Evolutionary conservation across 2,329 filamentous ascomycete species (phyloP).

Genomic region (Epichloe sp.): DNA sequence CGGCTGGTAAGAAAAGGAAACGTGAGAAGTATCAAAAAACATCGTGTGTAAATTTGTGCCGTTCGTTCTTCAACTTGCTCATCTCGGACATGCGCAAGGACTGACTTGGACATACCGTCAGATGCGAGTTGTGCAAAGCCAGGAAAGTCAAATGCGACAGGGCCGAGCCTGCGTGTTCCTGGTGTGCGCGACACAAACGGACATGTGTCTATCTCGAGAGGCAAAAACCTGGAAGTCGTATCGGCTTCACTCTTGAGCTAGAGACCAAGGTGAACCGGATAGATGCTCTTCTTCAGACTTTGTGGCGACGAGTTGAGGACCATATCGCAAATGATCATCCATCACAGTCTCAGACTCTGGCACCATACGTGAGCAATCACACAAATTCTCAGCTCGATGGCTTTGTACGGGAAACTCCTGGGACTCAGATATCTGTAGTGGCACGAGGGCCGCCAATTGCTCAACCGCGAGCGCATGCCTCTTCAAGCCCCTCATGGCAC

Average conservation of each 20-base stretch:
- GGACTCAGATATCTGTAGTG: constrained; percentile 11
- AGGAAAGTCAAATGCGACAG: constrained; percentile 37
- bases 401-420: constrained; percentile 11
- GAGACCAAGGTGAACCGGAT: constrained; percentile 42
- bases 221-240: constrained; percentile 53
- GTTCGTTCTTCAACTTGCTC: neutral
- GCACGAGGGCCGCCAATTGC: constrained; percentile 10
- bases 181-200: constrained; percentile 56
- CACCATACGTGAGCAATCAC: constrained; percentile 24
- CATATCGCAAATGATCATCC: constrained; percentile 25
- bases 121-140: constrained; percentile 32
- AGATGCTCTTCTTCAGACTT: constrained; percentile 29
- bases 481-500: constrained; percentile 22
- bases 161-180: constrained; percentile 50
- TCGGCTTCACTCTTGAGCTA: constrained; percentile 49
- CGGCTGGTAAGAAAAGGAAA: constrained; percentile 24
- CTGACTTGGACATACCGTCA: constrained; percentile 8
- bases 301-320: constrained; percentile 29
- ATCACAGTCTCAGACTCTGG: constrained; percentile 12
- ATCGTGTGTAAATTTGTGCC: constrained; percentile 20
- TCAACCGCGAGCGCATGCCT: constrained; percentile 25
- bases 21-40: constrained; percentile 29
- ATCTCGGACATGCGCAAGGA: neutral
- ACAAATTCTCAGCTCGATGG: constrained; percentile 18
- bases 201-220: constrained; percentile 56